phyloP scores from a whole-genome alignment of 352 stramenopile species.

The Globisporangium orthogonon region DNA sequence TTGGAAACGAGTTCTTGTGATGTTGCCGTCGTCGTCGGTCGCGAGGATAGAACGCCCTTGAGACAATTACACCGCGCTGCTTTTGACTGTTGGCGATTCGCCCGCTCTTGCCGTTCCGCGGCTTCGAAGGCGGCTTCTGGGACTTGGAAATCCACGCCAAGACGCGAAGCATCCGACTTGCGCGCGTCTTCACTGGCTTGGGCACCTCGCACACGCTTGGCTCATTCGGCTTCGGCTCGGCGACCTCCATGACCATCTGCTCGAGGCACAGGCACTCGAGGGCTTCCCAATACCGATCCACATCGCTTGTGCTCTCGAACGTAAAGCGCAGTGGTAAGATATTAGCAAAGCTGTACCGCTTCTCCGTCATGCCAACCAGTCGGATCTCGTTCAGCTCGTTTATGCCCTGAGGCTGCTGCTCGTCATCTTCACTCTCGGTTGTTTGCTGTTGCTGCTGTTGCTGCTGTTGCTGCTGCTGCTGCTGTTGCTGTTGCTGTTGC shows the following conservation, averaged over 20 bases:
- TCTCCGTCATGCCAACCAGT: conserved; percentile 57
- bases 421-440: not conserved
- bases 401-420: conserved; percentile 8
- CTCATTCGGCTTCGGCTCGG: conserved; percentile 42
- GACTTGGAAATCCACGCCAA: conserved; percentile 70
- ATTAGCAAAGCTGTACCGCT: conserved; percentile 61
- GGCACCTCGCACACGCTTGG: conserved; percentile 52
- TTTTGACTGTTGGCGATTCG: conserved; percentile 2
- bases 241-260: conserved; percentile 75
- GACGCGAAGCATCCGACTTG: conserved; percentile 59
- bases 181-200: conserved; percentile 51
- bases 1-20: too few relatives aligned
- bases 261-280: conserved; percentile 77
- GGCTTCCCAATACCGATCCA: conserved; percentile 71
- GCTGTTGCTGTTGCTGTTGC: too few relatives aligned
- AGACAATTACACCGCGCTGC: conserved; percentile 62
- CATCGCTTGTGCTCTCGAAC: conserved; percentile 29
- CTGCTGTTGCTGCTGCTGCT: conserved; percentile 8
- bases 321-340: conserved; percentile 50
- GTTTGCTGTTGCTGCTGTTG: not conserved
- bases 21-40: not conserved
- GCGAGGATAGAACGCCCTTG: conserved; percentile 28
- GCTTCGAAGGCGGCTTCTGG: conserved; percentile 27
- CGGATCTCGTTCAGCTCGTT: conserved; percentile 28
- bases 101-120: not conserved